phyloP scores from a whole-genome alignment of 2,329 filamentous ascomycete species.

The Pyrenochaeta sp. region DNA sequence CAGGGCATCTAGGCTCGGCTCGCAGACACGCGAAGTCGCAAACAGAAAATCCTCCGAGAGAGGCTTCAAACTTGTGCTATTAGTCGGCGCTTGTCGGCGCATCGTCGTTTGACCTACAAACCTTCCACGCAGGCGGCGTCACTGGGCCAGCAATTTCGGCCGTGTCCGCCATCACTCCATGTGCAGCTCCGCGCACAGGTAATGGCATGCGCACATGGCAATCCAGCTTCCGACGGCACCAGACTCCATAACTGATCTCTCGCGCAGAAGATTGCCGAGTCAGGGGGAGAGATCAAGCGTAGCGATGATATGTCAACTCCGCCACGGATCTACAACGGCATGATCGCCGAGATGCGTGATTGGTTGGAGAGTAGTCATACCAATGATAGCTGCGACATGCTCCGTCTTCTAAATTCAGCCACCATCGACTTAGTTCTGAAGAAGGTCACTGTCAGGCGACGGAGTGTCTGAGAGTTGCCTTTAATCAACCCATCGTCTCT shows the following conservation, averaged over 20 bases:
- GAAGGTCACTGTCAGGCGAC: neutral
- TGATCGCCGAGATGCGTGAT: neutral
- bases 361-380: neutral
- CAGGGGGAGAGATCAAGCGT: neutral
- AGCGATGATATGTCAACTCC: neutral
- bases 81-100: neutral
- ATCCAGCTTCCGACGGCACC: neutral
- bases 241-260: neutral
- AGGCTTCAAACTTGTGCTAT: neutral
- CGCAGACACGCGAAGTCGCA: neutral
- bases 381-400: neutral
- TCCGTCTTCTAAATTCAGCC: neutral
- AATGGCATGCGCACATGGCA: neutral
- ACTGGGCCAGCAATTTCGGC: neutral
- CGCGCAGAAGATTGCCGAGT: neutral
- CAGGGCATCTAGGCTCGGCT: too few species aligned
- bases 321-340: neutral
- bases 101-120: neutral
- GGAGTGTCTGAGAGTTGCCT: neutral
- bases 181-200: neutral
- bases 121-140: neutral
- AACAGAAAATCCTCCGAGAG: neutral
- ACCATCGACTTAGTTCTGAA: neutral
- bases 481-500: neutral
- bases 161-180: neutral